Percentiles rank a stretch among this genome's conserved stretches.
These are phyloP conservation scores for Colletotrichum sp. DNA, from an alignment of 2,329 filamentous ascomycete genomes.

Conservation along the genomic window DNA sequence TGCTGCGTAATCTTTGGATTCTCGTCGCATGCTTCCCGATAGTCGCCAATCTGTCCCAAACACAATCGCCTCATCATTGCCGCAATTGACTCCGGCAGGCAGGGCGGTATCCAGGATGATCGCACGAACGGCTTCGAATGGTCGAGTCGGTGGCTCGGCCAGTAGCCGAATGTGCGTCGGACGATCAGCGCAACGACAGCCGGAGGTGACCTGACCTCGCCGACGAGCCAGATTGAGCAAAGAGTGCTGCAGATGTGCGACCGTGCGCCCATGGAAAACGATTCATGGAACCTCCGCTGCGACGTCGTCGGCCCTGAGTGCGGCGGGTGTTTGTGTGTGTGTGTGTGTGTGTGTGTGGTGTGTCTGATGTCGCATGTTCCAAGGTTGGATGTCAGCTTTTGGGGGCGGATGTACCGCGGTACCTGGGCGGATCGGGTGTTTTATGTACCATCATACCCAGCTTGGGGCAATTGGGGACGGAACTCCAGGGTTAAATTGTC, in stretches of 20 bases:
- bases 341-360: background rate
- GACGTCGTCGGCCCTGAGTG: background rate
- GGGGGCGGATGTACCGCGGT: background rate
- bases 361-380: constrained; percentile 21
- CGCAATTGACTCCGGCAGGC: background rate
- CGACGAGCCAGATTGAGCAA: background rate
- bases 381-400: background rate
- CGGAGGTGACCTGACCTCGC: background rate
- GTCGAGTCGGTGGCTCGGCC: background rate
- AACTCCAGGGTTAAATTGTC: background rate
- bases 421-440: background rate
- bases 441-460: background rate
- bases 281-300: constrained; percentile 10
- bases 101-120: background rate
- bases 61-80: background rate
- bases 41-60: background rate
- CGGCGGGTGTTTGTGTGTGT: background rate
- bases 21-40: background rate
- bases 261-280: constrained; percentile 7
- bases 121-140: background rate
- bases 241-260: background rate
- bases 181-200: background rate
- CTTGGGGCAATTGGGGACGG: background rate
- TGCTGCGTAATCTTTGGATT: background rate
- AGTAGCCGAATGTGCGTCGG: background rate